Base-by-base conservation (phyloP, 2,329 filamentous ascomycete genomes). In the Ceratocystis huliohia region DNA sequence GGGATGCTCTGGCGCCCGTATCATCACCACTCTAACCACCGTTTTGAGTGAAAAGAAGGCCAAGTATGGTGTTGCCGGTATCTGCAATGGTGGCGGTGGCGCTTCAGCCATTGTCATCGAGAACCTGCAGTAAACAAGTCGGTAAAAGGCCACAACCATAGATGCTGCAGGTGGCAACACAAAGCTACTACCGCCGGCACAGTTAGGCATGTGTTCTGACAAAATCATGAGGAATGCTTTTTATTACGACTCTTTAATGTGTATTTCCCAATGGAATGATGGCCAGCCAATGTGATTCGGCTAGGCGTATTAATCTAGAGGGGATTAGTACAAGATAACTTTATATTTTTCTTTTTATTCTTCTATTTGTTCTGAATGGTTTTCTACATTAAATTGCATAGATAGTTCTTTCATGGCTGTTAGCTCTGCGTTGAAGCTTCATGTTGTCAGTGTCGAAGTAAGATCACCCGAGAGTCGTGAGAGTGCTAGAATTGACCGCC, bases 21-120 rank as follows among this genome's bases (percentile, higher is more conserved):
- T 99, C 73, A 83, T 96, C 72, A 88, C 91, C 61, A 99, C 94
- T 17, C 78, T 99, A 71, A 84, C 95, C 65, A 88, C 91, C 69
- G 93, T 97, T 45, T 80, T 99, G 73, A 88, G 84, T 76, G 88
- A 94, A 76, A 94, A 92, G 82, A 89, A 91, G 76, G 92, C 86
- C 73, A 96, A 95, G 86, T 87, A 97, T 75, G 94, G 94, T 67
- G 89, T 86, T 73, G 93, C 89, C 48, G 94, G 90, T 73, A 97
- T 99, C 74, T 99, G 94, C 85, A 99, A 99, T 77, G 94, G 94
- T 70, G 94, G 94, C 67, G 94, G 94, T 72, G 94, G 94, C 75
- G 94, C 94, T 68, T 96, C 90, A 73, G 94, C 94, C 67, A 80
- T 99, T 71, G 90, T 99, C 69, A 85, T 99, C 73, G 94, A 99